These are phyloP conservation scores for Bacidia gigantensis DNA, from an alignment of 495 filamentous ascomycete genomes.

Conservation along the genomic window DNA sequence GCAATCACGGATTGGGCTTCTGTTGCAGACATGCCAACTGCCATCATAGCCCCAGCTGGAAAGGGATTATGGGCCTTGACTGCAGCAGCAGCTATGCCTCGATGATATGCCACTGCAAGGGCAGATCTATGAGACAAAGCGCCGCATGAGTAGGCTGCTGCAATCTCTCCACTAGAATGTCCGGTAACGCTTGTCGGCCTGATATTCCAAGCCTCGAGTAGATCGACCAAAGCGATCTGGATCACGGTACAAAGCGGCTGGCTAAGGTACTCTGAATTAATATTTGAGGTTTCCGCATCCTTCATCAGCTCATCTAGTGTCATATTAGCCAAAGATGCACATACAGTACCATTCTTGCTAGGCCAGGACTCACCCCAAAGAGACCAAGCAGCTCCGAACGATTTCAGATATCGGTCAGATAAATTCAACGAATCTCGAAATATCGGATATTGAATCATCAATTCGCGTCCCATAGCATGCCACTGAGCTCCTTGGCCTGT, in stretches of 20 bases:
- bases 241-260: slow-evolving; percentile 14
- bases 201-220: slow-evolving; percentile 14
- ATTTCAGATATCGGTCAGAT: background rate
- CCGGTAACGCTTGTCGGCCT: slow-evolving; percentile 19
- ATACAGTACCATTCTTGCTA: background rate
- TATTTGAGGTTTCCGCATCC: background rate
- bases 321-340: slow-evolving; percentile 1
- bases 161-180: slow-evolving; percentile 32
- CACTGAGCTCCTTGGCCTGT: slow-evolving; percentile 39
- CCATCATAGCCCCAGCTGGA: slow-evolving; percentile 8
- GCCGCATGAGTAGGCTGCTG: slow-evolving; percentile 22
- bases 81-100: slow-evolving; percentile 16
- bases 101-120: slow-evolving; percentile 21
- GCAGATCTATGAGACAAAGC: slow-evolving; percentile 6
- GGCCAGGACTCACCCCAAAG: background rate
- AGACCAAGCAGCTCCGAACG: background rate
- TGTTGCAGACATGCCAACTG: slow-evolving; percentile 4
- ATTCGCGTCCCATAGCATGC: slow-evolving; percentile 39
- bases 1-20: slow-evolving; percentile 15
- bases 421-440: background rate
- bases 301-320: background rate
- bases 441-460: slow-evolving; percentile 1
- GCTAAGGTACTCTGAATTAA: slow-evolving; percentile 1
- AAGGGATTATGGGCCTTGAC: slow-evolving; percentile 22
- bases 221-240: slow-evolving; percentile 17